Conservation (phyloP, 2,329 filamentous ascomycete species). For the Aspergillus novofumigatus region DNA sequence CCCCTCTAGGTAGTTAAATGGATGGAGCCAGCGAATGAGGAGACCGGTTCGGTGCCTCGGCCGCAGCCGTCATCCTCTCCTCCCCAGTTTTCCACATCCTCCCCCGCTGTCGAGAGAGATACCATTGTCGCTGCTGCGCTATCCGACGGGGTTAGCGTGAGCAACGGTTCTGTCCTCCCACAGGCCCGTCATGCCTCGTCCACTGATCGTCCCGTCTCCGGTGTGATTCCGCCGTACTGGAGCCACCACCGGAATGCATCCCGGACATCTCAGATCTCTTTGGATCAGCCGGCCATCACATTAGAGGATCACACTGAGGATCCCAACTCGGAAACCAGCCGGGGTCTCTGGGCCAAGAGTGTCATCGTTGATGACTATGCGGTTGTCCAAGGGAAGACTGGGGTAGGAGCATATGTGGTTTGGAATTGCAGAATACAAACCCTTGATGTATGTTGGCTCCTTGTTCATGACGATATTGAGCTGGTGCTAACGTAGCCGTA, state of each 20-base stretch:
- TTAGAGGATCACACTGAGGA: constrained; percentile 63
- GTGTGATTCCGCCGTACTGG: constrained; percentile 44
- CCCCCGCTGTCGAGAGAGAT: constrained; percentile 9
- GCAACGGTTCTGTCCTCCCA: constrained; percentile 12
- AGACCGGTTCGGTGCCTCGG: constrained; percentile 29
- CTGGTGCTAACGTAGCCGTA: constrained; percentile 25
- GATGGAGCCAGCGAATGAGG: constrained; percentile 41
- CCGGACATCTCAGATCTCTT: constrained; percentile 37
- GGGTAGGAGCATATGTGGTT: constrained; percentile 84
- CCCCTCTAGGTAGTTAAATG: constrained; percentile 29
- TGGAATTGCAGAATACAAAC: constrained; percentile 91
- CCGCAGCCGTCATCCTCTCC: constrained; percentile 23
- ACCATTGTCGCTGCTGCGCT: constrained; percentile 7
- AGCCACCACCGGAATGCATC: constrained; percentile 40
- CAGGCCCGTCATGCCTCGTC: constrained; percentile 13
- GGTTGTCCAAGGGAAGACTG: constrained; percentile 55
- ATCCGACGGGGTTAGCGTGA: constrained; percentile 2
- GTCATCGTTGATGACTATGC: constrained; percentile 61
- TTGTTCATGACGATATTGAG: not conserved
- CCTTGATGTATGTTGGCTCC: constrained; percentile 59
- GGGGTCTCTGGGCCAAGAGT: constrained; percentile 58
- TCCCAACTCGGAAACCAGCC: constrained; percentile 51
- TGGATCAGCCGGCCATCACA: constrained; percentile 48
- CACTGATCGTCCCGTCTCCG: constrained; percentile 26
- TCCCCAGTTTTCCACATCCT: constrained; percentile 5